A percentile compares a stretch with the other conserved stretches of the same genome.
phyloP scores from a whole-genome alignment of 1,284 basidiomycete genomes.

The Psilocybe mexicana region DNA sequence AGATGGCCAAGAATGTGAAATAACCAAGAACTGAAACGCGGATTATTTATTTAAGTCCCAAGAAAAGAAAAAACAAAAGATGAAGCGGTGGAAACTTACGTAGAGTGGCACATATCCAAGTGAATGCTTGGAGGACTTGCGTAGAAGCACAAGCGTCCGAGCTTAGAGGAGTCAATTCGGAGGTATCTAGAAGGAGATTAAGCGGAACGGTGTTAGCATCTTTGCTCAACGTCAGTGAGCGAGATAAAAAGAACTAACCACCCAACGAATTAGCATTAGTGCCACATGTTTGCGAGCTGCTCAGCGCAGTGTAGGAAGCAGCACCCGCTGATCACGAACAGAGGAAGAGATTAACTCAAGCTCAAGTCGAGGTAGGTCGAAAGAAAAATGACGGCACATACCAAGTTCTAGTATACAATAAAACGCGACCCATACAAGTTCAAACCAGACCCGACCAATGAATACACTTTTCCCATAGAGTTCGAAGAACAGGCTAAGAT shows the following conservation, averaged over 20 bases:
- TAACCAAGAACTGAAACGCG: constrained; percentile 38
- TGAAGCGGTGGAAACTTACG: constrained; percentile 42
- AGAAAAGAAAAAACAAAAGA: not conserved
- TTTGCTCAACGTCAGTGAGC: not conserved
- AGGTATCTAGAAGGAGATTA: not conserved
- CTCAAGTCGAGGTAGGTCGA: not conserved
- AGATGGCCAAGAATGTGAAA: constrained; percentile 33
- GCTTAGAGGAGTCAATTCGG: not conserved
- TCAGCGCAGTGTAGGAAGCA: constrained; percentile 25
- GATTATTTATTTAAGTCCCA: not conserved
- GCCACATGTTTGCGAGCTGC: constrained; percentile 17
- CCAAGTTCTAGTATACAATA: constrained; percentile 64
- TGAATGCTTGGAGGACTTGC: constrained; percentile 58
- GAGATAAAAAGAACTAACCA: not conserved
- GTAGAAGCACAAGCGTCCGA: constrained; percentile 51
- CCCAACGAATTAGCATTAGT: constrained; percentile 4
- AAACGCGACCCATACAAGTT: constrained; percentile 60
- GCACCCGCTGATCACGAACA: constrained; percentile 26
- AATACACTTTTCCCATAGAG: constrained; percentile 51
- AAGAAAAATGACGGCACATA: constrained; percentile 33
- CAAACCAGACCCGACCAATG: constrained; percentile 69
- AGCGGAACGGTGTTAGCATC: not conserved
- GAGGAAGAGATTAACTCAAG: not conserved
- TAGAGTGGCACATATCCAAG: constrained; percentile 58
- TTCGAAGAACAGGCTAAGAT: constrained; percentile 59